Percentiles rank a stretch among this genome's conserved stretches.
phyloP scores from a whole-genome alignment of 2,329 filamentous ascomycete genomes.

The Phialocephala subalpina region DNA sequence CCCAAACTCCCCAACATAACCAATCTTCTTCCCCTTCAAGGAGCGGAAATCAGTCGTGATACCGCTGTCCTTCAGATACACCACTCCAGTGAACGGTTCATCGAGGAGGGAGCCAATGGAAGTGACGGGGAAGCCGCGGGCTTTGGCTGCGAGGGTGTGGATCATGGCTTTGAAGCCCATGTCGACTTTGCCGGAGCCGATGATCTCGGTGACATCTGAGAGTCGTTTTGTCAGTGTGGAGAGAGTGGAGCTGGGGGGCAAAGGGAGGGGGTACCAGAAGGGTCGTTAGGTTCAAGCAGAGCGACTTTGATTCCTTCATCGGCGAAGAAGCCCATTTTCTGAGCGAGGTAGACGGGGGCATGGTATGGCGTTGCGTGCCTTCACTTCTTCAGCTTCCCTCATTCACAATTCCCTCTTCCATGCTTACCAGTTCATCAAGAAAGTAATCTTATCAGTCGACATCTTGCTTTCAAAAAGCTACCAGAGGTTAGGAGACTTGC shows the following conservation, averaged over 20 bases:
- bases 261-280: constrained; percentile 63
- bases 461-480: constrained; percentile 52
- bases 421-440: constrained; percentile 80
- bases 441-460: constrained; percentile 86
- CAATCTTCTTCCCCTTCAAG: constrained; percentile 79
- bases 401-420: background rate
- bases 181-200: constrained; percentile 78
- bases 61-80: constrained; percentile 77
- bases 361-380: constrained; percentile 87
- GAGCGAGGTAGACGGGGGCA: constrained; percentile 78
- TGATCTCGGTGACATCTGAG: constrained; percentile 80
- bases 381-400: constrained; percentile 11
- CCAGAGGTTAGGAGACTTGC: constrained; percentile 55
- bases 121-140: constrained; percentile 74
- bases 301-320: constrained; percentile 82
- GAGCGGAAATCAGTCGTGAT: constrained; percentile 79
- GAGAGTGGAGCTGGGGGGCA: background rate
- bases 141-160: constrained; percentile 80
- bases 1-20: constrained; percentile 83
- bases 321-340: constrained; percentile 77
- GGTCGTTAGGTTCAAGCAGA: constrained; percentile 80
- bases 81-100: constrained; percentile 81
- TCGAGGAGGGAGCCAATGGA: constrained; percentile 80
- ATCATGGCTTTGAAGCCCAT: constrained; percentile 88
- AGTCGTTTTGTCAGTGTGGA: constrained; percentile 16